Evolutionary conservation across 2,329 filamentous ascomycete genomes (phyloP).

Genomic region (Cladobotryum protrusum): DNA sequence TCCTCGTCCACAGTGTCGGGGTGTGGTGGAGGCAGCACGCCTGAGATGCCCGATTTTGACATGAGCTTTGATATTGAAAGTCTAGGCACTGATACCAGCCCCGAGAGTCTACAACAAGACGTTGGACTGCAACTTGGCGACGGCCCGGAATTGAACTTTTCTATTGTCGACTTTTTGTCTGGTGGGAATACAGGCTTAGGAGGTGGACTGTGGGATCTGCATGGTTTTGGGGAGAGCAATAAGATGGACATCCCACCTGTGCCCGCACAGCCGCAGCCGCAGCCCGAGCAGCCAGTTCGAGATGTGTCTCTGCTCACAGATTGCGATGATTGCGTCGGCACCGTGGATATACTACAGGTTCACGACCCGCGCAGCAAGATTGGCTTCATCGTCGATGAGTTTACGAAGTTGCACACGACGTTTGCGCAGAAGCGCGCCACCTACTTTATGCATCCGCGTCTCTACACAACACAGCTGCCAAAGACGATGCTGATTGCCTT

Average conservation of each 20-base stretch:
- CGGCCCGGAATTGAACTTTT: constrained; percentile 26
- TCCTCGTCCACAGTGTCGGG: constrained; percentile 17
- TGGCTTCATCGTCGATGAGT: constrained; percentile 27
- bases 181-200: constrained; percentile 4
- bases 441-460: constrained; percentile 37
- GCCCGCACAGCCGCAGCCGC: constrained; percentile 16
- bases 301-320: constrained; percentile 23
- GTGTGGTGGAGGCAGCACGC: constrained; percentile 15
- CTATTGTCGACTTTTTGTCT: constrained; percentile 28
- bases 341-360: constrained; percentile 28
- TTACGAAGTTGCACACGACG: constrained; percentile 27
- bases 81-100: constrained; percentile 25
- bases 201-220: constrained; percentile 9
- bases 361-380: constrained; percentile 30
- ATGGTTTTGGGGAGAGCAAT: constrained; percentile 14
- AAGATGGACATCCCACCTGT: constrained; percentile 28
- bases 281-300: constrained; percentile 19
- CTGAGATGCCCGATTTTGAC: constrained; percentile 27
- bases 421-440: constrained; percentile 32
- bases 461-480: constrained; percentile 36
- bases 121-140: constrained; percentile 17
- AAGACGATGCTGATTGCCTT: constrained; percentile 35
- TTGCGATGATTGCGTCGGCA: constrained; percentile 15
- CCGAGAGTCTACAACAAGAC: constrained; percentile 23
- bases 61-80: constrained; percentile 31